Conservation (phyloP, 345 rosid species). For the Populus pruinosa region DNA sequence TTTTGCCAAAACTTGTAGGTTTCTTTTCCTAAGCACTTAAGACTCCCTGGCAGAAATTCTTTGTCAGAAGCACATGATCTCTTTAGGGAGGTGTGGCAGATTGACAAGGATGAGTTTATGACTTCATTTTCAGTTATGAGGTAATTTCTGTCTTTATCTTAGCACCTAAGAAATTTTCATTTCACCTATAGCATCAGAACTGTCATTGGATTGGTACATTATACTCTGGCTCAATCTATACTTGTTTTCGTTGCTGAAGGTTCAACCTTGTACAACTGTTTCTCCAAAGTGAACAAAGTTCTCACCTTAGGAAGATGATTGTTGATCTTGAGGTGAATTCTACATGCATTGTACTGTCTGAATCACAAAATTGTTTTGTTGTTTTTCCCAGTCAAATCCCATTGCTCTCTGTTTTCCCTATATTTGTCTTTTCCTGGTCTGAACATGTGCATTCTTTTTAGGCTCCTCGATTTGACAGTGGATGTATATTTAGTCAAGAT, state of each 20-base stretch:
- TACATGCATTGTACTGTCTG: background rate
- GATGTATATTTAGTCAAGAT: conserved; percentile 88
- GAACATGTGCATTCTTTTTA: conserved; percentile 22
- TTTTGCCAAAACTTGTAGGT: conserved; percentile 45
- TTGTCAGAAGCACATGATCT: conserved; percentile 49
- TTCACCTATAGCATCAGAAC: conserved; percentile 5
- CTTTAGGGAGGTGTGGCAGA: conserved; percentile 61
- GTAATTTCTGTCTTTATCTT: conserved; percentile 36
- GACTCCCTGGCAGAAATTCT: conserved; percentile 62
- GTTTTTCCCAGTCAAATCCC: background rate
- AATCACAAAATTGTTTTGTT: background rate
- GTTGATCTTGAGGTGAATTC: conserved; percentile 86
- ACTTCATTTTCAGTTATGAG: conserved; percentile 85
- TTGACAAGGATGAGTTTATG: conserved; percentile 80
- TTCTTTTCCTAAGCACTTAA: conserved; percentile 72
- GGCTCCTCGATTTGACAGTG: conserved; percentile 96
- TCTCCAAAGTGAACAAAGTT: conserved; percentile 48
- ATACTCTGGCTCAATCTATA: conserved; percentile 2
- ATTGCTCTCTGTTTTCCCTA: conserved; percentile 1
- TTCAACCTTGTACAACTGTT: conserved; percentile 87
- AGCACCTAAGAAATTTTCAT: background rate
- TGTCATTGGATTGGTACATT: conserved; percentile 2
- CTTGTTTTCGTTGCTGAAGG: conserved; percentile 44
- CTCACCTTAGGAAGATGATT: conserved; percentile 77
- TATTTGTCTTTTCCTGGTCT: background rate